phyloP scores from a whole-genome alignment of 106 monocot genomes.

The Dendrobium officinale region DNA sequence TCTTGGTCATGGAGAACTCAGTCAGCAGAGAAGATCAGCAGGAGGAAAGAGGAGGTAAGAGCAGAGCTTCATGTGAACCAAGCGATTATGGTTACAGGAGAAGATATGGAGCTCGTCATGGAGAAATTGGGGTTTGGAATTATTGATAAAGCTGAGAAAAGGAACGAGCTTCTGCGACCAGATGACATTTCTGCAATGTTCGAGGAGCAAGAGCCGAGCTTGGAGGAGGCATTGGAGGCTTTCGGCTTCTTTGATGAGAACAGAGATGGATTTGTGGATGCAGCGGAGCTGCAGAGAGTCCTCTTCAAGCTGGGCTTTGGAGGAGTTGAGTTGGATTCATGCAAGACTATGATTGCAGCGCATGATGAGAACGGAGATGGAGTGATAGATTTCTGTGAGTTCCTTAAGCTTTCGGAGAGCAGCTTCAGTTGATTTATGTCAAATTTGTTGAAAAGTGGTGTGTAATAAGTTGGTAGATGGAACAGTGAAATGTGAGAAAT shows the following conservation, averaged over 20 bases:
- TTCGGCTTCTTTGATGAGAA: slow-evolving; percentile 50
- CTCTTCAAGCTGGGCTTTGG: slow-evolving; percentile 15
- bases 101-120: slow-evolving; percentile 11
- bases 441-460: too few species aligned
- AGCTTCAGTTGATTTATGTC: neutral
- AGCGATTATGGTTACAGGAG: neutral
- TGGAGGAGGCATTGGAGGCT: slow-evolving; percentile 39
- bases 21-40: too few species aligned
- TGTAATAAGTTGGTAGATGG: too few species aligned
- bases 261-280: slow-evolving; percentile 41
- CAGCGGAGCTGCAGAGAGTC: slow-evolving; percentile 40
- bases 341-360: slow-evolving; percentile 24
- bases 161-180: slow-evolving; percentile 3
- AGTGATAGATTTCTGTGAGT: slow-evolving; percentile 39
- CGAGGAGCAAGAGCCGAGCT: slow-evolving; percentile 48
- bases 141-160: neutral
- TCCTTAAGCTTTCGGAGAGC: neutral
- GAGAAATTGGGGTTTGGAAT: slow-evolving; percentile 15
- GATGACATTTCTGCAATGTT: slow-evolving; percentile 11
- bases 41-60: too few species aligned
- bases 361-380: slow-evolving; percentile 50
- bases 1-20: too few species aligned
- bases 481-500: too few species aligned
- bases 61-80: too few species aligned
- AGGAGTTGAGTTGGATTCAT: slow-evolving; percentile 26